Percentiles rank a stretch among this genome's conserved stretches.
Conservation (phyloP, 805 yeast genomes). For the Yarrowia deformans region DNA sequence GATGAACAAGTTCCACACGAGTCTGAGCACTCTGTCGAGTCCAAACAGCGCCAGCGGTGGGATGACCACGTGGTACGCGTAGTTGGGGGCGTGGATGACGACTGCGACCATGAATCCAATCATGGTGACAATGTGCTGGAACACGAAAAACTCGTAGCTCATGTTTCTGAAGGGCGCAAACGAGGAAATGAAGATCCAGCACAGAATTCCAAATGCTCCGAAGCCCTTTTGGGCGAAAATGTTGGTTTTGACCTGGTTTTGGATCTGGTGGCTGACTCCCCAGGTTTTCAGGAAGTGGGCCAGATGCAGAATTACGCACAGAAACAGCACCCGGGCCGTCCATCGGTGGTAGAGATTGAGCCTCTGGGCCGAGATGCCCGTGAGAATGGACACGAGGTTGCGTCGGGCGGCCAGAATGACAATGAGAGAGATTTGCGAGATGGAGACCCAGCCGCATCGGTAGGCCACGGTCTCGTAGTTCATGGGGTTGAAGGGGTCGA, state of each 20-base stretch:
- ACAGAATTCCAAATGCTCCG: slow-evolving; percentile 44
- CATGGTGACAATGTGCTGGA: slow-evolving; percentile 44
- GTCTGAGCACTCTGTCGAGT: slow-evolving; percentile 44
- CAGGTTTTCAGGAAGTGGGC: slow-evolving; percentile 43
- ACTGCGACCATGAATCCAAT: slow-evolving; percentile 44
- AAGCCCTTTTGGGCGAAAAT: slow-evolving; percentile 43
- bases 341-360: slow-evolving; percentile 47
- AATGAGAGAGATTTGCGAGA: slow-evolving; percentile 46
- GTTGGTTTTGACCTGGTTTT: slow-evolving; percentile 41
- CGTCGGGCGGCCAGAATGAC: slow-evolving; percentile 44
- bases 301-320: slow-evolving; percentile 45
- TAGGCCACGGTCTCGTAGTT: slow-evolving; percentile 45
- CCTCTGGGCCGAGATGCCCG: slow-evolving; percentile 44
- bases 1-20: slow-evolving; percentile 38
- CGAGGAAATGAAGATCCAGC: slow-evolving; percentile 43
- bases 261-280: slow-evolving; percentile 41
- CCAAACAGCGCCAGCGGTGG: slow-evolving; percentile 44
- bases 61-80: slow-evolving; percentile 44
- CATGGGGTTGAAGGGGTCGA: slow-evolving; percentile 30
- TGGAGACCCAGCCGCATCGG: slow-evolving; percentile 46
- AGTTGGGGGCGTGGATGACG: slow-evolving; percentile 44
- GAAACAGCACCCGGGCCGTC: slow-evolving; percentile 46
- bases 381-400: slow-evolving; percentile 41
- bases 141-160: slow-evolving; percentile 45
- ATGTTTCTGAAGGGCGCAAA: slow-evolving; percentile 42